phyloP scores from a whole-genome alignment of 2,329 filamentous ascomycete species.

The Calonectria henricotiae region DNA sequence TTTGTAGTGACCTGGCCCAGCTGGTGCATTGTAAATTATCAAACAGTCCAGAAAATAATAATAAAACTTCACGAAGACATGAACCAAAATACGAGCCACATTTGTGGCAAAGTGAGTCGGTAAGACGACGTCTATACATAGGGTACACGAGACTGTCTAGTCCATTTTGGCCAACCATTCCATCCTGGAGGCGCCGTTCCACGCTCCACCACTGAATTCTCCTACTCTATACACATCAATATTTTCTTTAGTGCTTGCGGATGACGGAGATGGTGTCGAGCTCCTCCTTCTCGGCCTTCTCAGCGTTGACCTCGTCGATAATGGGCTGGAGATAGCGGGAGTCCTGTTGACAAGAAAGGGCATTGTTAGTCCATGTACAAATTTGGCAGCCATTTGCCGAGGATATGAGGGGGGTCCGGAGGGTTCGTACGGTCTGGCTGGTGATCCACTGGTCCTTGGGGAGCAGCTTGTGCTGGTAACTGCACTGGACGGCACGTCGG shows the following conservation, averaged over 20 bases:
- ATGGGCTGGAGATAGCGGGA: slow-evolving; percentile 70
- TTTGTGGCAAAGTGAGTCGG: slow-evolving; percentile 52
- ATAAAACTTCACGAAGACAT: slow-evolving; percentile 38
- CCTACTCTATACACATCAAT: slow-evolving; percentile 39
- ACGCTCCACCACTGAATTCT: slow-evolving; percentile 44
- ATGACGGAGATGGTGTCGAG: slow-evolving; percentile 68
- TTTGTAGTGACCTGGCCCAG: slow-evolving; percentile 34
- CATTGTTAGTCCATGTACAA: slow-evolving; percentile 41
- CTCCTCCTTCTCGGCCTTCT: slow-evolving; percentile 68
- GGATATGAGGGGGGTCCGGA: slow-evolving; percentile 20
- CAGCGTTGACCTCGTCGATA: slow-evolving; percentile 68
- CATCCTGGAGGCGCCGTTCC: slow-evolving; percentile 47
- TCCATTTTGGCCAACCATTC: slow-evolving; percentile 48
- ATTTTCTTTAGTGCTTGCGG: slow-evolving; percentile 64
- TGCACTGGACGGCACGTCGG: slow-evolving; percentile 91
- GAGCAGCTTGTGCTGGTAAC: slow-evolving; percentile 76
- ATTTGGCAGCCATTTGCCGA: slow-evolving; percentile 45
- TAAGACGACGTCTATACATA: slow-evolving; percentile 58
- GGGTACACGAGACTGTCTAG: slow-evolving; percentile 57
- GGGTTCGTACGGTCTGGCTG: slow-evolving; percentile 65
- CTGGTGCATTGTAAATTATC: slow-evolving; percentile 49
- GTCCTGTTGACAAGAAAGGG: slow-evolving; percentile 60
- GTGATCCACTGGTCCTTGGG: slow-evolving; percentile 76
- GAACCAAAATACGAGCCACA: neutral
- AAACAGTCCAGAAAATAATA: slow-evolving; percentile 49